Evolutionary conservation across 2,329 filamentous ascomycete species (phyloP).

Genomic region (Fusarium tuaranense): DNA sequence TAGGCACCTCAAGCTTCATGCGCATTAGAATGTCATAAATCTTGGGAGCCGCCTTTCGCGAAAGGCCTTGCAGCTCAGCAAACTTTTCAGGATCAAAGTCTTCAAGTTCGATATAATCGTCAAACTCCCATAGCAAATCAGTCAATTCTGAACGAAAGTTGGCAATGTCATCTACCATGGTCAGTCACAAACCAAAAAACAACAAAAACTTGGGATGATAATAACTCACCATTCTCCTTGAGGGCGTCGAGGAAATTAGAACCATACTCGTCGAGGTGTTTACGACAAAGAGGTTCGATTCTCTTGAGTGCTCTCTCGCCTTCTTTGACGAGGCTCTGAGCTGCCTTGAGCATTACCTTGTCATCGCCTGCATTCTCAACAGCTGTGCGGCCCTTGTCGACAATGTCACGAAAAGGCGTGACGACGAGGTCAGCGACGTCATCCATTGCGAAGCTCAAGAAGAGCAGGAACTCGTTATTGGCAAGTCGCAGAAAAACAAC

Average conservation of each 20-base stretch:
- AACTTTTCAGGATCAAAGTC: slow-evolving; percentile 65
- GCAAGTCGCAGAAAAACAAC: not conserved
- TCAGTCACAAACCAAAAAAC: slow-evolving; percentile 10
- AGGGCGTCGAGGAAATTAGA: slow-evolving; percentile 62
- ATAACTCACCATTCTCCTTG: slow-evolving; percentile 63
- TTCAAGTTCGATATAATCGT: slow-evolving; percentile 63
- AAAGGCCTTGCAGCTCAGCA: slow-evolving; percentile 59
- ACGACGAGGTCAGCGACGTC: slow-evolving; percentile 59
- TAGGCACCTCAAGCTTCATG: slow-evolving; percentile 61
- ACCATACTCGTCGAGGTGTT: slow-evolving; percentile 61
- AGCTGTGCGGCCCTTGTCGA: slow-evolving; percentile 62
- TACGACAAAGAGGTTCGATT: slow-evolving; percentile 64
- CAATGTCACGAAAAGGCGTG: slow-evolving; percentile 64
- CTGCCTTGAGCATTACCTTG: slow-evolving; percentile 62
- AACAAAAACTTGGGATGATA: not conserved
- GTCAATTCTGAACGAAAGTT: slow-evolving; percentile 60
- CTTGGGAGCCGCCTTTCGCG: slow-evolving; percentile 60
- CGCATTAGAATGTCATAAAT: slow-evolving; percentile 64
- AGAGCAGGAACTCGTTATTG: slow-evolving; percentile 1
- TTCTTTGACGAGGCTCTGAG: slow-evolving; percentile 60
- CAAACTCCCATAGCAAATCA: slow-evolving; percentile 67
- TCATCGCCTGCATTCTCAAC: slow-evolving; percentile 60
- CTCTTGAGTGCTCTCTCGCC: slow-evolving; percentile 62
- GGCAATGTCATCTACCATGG: slow-evolving; percentile 60
- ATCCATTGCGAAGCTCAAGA: slow-evolving; percentile 49